Evolutionary conservation across 2,329 filamentous ascomycete genomes (phyloP).

Genomic region (Chalaropsis thielavioides): DNA sequence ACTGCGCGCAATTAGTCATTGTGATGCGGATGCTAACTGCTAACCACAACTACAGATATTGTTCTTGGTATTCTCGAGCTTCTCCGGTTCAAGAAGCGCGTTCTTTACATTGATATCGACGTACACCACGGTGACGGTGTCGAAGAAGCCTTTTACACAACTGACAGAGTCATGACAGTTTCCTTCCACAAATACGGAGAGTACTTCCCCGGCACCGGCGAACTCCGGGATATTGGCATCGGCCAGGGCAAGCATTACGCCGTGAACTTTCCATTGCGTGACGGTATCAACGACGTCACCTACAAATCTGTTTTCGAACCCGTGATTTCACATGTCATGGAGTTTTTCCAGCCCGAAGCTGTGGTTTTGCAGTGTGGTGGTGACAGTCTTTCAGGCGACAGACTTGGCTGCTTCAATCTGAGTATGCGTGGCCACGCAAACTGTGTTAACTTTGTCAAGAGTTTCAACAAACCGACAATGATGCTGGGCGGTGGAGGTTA

Average conservation of each 20-base stretch:
- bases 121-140: slow-evolving; percentile 90
- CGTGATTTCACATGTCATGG: slow-evolving; percentile 75
- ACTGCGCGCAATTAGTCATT: slow-evolving; percentile 27
- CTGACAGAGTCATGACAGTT: slow-evolving; percentile 81
- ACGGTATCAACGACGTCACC: slow-evolving; percentile 77
- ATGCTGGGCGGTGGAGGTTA: slow-evolving; percentile 92
- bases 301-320: slow-evolving; percentile 86
- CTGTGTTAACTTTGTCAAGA: slow-evolving; percentile 85
- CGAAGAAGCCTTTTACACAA: slow-evolving; percentile 85
- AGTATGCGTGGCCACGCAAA: slow-evolving; percentile 93
- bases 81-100: slow-evolving; percentile 75
- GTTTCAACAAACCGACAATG: slow-evolving; percentile 70
- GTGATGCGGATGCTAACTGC: not conserved
- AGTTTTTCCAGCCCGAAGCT: slow-evolving; percentile 75
- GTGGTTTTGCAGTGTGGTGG: slow-evolving; percentile 94
- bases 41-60: slow-evolving; percentile 42
- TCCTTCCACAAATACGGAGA: slow-evolving; percentile 96
- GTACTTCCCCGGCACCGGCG: slow-evolving; percentile 87
- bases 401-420: slow-evolving; percentile 91
- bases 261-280: slow-evolving; percentile 80
- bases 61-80: slow-evolving; percentile 90
- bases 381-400: slow-evolving; percentile 85
- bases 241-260: slow-evolving; percentile 81
- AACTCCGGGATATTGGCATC: slow-evolving; percentile 71
- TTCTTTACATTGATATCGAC: slow-evolving; percentile 96